Evolutionary conservation across 2,329 filamentous ascomycete species (phyloP), one percentile per base, ranked within the genome.

Genomic region (Xylariaceae sp.): DNA sequence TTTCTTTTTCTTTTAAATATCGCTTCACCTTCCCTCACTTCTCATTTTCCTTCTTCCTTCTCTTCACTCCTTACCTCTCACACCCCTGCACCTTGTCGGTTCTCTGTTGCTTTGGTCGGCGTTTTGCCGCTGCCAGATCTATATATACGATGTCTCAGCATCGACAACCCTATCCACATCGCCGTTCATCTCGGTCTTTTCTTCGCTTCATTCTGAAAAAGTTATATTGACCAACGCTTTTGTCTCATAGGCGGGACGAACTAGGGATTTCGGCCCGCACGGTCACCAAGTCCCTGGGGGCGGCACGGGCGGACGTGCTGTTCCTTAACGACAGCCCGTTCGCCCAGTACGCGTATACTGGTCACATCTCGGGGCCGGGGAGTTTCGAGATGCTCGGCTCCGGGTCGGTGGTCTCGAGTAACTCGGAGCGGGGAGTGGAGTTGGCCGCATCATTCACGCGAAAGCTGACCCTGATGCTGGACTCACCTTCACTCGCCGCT

Each of bases 241-340:
- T 6, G 2, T 12, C 3, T 6, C 27, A n/a, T 26, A 60, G 58
- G 26, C 31, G 46, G 42, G 52, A 55, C 30, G 43, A 54, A 12
- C 53, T 29, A 3, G 56, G 58, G 2, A 35, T 60, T n/a, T 30
- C 44, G 1, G 58, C 56, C n/a, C 50, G 47, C 47, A 9, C 49
- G 1, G 26, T 53, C 27, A 41, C 45, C 26, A 58, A 53, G n/a
- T 26, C 37, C 9, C 50, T 60, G 3, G 48, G 53, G 2, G 29
- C 11, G 6, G 48, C 56, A 6, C 53, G 54, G 6, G 50, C 51
- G 1, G 58, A 60, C 32, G 58, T 60, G 11, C 43, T 59, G 7
- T 49, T 59, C 44, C 49, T 60, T 1, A 56, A 59, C 29, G 58
- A 60, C 50, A 57, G 54, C 49, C 56, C 56, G 6, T 60, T 56